phyloP scores from a whole-genome alignment of 306 rosid genomes.

The Corylus avellana region DNA sequence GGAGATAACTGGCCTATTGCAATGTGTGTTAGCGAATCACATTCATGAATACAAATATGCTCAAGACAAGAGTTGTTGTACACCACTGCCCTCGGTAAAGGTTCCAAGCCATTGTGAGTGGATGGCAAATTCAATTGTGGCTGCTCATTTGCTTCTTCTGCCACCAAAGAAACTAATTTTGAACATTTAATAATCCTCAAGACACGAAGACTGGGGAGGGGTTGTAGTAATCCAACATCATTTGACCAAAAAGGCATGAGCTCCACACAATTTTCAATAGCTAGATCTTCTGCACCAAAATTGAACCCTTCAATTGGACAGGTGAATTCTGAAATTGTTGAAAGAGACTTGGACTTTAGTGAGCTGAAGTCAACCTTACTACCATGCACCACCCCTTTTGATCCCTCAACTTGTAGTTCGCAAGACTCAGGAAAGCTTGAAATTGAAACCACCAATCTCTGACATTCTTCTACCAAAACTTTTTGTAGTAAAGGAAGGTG shows the following conservation, averaged over 20 bases:
- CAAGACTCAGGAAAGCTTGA: background rate
- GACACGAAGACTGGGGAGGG: background rate
- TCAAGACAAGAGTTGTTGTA: conserved; percentile 11
- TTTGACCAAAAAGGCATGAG: background rate
- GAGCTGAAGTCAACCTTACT: background rate
- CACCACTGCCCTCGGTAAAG: conserved; percentile 15
- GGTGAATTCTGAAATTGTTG: background rate
- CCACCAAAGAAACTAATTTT: background rate
- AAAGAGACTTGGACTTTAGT: too few species aligned
- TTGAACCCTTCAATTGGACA: background rate
- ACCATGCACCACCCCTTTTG: too few species aligned
- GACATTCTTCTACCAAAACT: background rate
- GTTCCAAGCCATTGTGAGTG: background rate
- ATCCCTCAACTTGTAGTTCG: background rate
- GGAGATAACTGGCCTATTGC: conserved; percentile 13
- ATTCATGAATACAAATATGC: background rate
- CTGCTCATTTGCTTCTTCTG: background rate
- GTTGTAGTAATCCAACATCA: background rate
- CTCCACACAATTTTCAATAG: background rate
- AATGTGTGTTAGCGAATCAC: conserved; percentile 17
- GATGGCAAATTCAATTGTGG: background rate
- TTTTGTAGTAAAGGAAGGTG: background rate
- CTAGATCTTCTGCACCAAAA: background rate
- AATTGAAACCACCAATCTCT: background rate
- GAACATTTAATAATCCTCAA: background rate